phyloP scores from a whole-genome alignment of 306 rosid genomes.

The Rosa multiflora region DNA sequence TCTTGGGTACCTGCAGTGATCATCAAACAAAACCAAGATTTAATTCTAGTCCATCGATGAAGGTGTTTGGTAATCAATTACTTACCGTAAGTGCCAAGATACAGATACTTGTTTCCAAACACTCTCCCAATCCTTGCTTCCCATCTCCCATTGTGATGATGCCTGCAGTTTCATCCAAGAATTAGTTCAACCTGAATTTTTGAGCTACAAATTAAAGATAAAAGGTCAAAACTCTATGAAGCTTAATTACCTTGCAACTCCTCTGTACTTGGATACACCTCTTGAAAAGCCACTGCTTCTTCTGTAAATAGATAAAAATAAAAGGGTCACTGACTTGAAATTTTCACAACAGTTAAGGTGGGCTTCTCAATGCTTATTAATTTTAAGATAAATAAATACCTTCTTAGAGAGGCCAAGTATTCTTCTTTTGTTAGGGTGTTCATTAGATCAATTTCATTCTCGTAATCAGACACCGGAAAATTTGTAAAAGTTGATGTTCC shows the following conservation, averaged over 20 bases:
- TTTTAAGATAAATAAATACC: conserved; percentile 18
- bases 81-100: conserved; percentile 45
- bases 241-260: conserved; percentile 39
- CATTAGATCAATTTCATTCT: conserved; percentile 40
- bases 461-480: conserved; percentile 38
- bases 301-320: conserved; percentile 14
- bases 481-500: conserved; percentile 48
- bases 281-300: conserved; percentile 51
- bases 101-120: conserved; percentile 53
- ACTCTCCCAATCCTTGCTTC: conserved; percentile 56
- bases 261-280: conserved; percentile 53
- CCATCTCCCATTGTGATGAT: conserved; percentile 59
- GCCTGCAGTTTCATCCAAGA: conserved; percentile 30
- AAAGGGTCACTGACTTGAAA: background rate
- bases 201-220: background rate
- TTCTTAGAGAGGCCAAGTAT: conserved; percentile 48
- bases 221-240: background rate
- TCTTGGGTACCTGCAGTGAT: conserved; percentile 44
- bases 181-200: conserved; percentile 14
- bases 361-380: background rate
- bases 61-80: background rate
- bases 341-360: background rate
- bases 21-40: background rate
- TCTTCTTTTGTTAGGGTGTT: conserved; percentile 35
- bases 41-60: background rate